phyloP scores from a whole-genome alignment of 306 rosid genomes.

The Inga leiocalycina region DNA sequence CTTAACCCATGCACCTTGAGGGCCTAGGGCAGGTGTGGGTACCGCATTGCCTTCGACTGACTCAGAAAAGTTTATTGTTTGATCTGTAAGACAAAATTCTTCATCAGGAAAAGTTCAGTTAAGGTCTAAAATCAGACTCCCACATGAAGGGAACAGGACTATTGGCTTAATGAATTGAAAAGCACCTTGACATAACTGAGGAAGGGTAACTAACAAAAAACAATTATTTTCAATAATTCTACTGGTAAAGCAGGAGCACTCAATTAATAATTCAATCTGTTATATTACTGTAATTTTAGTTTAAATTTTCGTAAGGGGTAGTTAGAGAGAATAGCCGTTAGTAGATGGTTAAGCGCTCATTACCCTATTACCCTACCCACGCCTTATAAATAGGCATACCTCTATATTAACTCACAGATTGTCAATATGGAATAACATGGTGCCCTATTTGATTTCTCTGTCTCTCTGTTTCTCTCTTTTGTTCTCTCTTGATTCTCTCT shows the following conservation, averaged over 20 bases:
- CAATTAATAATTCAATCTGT: neutral
- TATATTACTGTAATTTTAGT: too few species aligned
- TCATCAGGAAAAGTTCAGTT: constrained; percentile 46
- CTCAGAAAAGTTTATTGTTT: constrained; percentile 45
- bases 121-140: constrained; percentile 1
- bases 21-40: constrained; percentile 34
- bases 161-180: constrained; percentile 24
- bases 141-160: constrained; percentile 7
- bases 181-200: neutral
- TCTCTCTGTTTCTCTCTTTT: too few species aligned
- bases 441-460: too few species aligned
- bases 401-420: too few species aligned
- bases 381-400: too few species aligned
- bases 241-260: neutral
- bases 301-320: too few species aligned
- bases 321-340: too few species aligned
- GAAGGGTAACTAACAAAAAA: neutral
- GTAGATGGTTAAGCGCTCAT: too few species aligned
- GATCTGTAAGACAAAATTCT: constrained; percentile 39
- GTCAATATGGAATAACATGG: too few species aligned
- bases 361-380: too few species aligned
- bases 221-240: neutral
- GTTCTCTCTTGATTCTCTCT: too few species aligned
- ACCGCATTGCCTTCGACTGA: constrained; percentile 29
- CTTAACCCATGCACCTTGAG: constrained; percentile 36